Evolutionary conservation across 352 stramenopile species (phyloP).

Genomic region (Blastocystis sp.): DNA sequence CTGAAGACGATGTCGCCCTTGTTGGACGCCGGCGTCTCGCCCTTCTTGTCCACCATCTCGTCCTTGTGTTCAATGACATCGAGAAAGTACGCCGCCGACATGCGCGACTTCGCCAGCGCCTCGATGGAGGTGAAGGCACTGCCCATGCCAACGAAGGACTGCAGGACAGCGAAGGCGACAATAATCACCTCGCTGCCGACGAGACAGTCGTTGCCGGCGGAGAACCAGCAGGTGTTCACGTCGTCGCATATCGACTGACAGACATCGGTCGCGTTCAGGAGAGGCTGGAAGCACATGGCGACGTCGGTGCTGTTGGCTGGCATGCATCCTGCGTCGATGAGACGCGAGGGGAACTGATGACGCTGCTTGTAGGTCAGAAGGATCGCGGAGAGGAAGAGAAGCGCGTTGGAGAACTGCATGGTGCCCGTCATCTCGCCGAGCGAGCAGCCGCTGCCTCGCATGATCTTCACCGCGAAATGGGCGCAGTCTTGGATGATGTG

Average conservation of each 20-base stretch:
- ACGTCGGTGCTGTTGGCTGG: background rate
- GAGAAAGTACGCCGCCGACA: slow-evolving; percentile 59
- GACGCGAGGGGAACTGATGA: background rate
- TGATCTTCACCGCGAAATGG: background rate
- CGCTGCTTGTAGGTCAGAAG: slow-evolving; percentile 74
- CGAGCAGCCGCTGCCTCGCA: background rate
- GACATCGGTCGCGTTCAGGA: background rate
- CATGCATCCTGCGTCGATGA: background rate
- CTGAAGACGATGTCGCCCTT: slow-evolving; percentile 76
- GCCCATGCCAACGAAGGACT: slow-evolving; percentile 82
- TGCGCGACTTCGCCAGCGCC: slow-evolving; percentile 74
- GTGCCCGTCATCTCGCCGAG: background rate
- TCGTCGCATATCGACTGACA: slow-evolving; percentile 21
- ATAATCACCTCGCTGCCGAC: slow-evolving; percentile 81
- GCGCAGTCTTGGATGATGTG: slow-evolving; percentile 76
- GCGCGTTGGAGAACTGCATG: slow-evolving; percentile 3
- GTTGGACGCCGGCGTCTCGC: background rate
- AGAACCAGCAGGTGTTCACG: slow-evolving; percentile 44
- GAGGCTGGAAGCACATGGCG: slow-evolving; percentile 56
- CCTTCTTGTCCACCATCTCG: slow-evolving; percentile 30
- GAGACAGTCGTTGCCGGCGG: slow-evolving; percentile 77
- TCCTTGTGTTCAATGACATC: slow-evolving; percentile 67
- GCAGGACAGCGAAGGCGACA: slow-evolving; percentile 82
- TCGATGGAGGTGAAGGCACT: slow-evolving; percentile 80
- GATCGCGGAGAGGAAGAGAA: slow-evolving; percentile 79